Evolutionary conservation across 805 yeast genomes (phyloP).

Genomic region (Schizosaccharomyces osmophilus): DNA sequence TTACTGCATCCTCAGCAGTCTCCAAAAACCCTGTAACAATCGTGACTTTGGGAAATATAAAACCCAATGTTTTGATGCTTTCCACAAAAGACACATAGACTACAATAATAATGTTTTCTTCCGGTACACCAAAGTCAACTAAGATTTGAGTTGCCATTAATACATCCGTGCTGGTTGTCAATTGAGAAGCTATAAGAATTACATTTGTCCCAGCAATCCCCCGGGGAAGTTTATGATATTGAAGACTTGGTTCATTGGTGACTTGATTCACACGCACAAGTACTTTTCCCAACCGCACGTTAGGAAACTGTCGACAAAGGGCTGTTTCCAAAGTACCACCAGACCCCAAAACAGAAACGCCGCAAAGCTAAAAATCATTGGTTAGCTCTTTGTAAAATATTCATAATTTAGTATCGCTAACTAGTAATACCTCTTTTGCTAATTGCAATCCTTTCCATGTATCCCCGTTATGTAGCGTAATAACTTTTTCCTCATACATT

Average conservation of each 20-base stretch:
- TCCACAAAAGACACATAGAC: conserved; percentile 50
- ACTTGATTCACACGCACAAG: conserved; percentile 65
- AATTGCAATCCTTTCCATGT: conserved; percentile 19
- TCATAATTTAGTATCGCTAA: conserved; percentile 22
- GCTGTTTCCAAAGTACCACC: conserved; percentile 83
- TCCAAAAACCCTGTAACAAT: neutral
- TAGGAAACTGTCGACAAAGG: conserved; percentile 51
- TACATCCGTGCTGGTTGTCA: conserved; percentile 78
- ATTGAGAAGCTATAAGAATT: conserved; percentile 62
- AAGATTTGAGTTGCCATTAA: conserved; percentile 82
- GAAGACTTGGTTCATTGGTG: conserved; percentile 88
- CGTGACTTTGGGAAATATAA: conserved; percentile 45
- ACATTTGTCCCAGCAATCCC: conserved; percentile 13
- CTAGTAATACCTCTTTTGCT: conserved; percentile 18
- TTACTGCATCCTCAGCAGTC: neutral
- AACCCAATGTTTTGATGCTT: conserved; percentile 46
- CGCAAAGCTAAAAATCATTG: conserved; percentile 3
- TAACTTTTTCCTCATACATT: conserved; percentile 29
- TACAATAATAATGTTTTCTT: conserved; percentile 40
- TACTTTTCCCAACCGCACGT: conserved; percentile 55
- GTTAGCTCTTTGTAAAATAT: conserved; percentile 10
- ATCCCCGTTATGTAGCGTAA: conserved; percentile 62
- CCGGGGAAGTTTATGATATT: conserved; percentile 49
- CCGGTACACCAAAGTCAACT: conserved; percentile 49
- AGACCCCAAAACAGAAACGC: conserved; percentile 25